Percentiles rank a stretch among this genome's conserved stretches.
phyloP scores from a whole-genome alignment of 371 early-diverging fungal genomes.

The Syncephalastrum monosporum region DNA sequence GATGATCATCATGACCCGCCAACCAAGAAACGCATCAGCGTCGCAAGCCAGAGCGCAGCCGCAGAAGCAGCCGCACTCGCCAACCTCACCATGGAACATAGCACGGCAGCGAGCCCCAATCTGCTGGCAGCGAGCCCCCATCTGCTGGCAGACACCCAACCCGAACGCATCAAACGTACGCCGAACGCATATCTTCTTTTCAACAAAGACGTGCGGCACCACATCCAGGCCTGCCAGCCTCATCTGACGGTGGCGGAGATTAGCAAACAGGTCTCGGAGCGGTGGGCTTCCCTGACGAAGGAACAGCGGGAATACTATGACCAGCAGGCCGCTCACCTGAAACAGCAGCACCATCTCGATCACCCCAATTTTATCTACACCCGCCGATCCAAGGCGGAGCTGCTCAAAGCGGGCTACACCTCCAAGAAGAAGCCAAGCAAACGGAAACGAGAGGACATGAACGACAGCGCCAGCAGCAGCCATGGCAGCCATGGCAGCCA shows the following conservation, averaged over 20 bases:
- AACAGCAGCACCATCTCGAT: constrained; percentile 57
- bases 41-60: constrained; percentile 14
- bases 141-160: not conserved
- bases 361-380: constrained; percentile 66
- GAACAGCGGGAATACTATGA: constrained; percentile 38
- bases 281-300: constrained; percentile 50
- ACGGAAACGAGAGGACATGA: constrained; percentile 13
- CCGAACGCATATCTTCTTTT: constrained; percentile 68
- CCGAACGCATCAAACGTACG: constrained; percentile 54
- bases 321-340: constrained; percentile 49
- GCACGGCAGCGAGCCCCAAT: not conserved
- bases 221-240: constrained; percentile 51
- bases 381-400: constrained; percentile 63
- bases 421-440: constrained; percentile 22
- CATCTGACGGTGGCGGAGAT: constrained; percentile 60
- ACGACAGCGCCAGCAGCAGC: constrained; percentile 7
- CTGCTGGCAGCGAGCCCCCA: not conserved
- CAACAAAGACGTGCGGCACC: constrained; percentile 62
- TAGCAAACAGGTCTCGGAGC: constrained; percentile 55
- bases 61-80: constrained; percentile 19
- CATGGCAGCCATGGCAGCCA: not conserved
- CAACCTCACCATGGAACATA: not conserved
- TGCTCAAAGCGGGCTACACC: constrained; percentile 45
- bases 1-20: no score
- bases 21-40: not conserved